Evolutionary conservation across 768 basidiomycete species (phyloP).

Genomic region (Nidularia pulvinata): DNA sequence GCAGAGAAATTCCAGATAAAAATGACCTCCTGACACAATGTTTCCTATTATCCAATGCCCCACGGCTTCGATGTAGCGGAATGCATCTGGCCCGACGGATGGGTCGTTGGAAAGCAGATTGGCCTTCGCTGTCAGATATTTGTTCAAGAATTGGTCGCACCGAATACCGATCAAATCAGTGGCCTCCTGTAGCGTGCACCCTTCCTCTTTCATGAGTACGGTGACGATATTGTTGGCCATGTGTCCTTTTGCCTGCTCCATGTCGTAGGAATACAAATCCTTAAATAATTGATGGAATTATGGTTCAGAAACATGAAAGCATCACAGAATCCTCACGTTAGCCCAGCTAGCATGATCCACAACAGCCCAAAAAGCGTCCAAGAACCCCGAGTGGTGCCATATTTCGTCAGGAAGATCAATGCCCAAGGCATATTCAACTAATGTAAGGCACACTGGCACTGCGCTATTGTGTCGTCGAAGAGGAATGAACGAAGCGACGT

Average conservation of each 20-base stretch:
- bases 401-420: conserved; percentile 41
- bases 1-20: background rate
- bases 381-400: conserved; percentile 31
- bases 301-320: background rate
- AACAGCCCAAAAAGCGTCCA: conserved; percentile 29
- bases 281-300: conserved; percentile 12
- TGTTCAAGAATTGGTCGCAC: background rate
- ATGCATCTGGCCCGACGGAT: background rate
- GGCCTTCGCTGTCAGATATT: background rate
- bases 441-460: background rate
- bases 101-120: background rate
- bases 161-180: background rate
- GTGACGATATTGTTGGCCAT: conserved; percentile 39
- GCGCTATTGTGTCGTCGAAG: background rate
- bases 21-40: background rate
- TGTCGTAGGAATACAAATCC: conserved; percentile 47
- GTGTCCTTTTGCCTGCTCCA: conserved; percentile 38
- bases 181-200: conserved; percentile 33
- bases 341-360: conserved; percentile 42
- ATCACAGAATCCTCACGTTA: conserved; percentile 19
- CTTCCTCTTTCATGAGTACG: conserved; percentile 33
- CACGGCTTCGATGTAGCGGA: background rate
- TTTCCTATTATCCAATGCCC: background rate
- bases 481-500: background rate
- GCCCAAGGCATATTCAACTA: conserved; percentile 11